These are phyloP conservation scores for Phytophthora litchii DNA, from an alignment of 352 stramenopile species.

Conservation along the genomic window DNA sequence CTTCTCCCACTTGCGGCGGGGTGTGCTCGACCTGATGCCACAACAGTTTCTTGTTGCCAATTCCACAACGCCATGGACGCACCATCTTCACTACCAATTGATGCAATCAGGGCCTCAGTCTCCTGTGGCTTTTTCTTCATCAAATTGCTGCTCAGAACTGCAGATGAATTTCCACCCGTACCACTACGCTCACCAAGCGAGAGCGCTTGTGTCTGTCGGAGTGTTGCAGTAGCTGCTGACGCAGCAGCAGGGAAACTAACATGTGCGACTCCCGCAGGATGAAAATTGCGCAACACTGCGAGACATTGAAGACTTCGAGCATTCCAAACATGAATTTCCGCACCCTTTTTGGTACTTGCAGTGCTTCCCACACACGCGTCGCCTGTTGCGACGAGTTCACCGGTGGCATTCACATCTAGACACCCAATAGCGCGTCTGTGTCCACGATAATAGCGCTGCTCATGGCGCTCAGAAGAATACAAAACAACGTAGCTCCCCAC, in stretches of 20 bases:
- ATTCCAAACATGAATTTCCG: conserved; percentile 81
- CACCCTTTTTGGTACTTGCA: not conserved
- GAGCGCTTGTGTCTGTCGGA: conserved; percentile 39
- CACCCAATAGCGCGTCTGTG: conserved; percentile 67
- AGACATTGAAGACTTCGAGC: conserved; percentile 70
- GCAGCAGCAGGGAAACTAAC: conserved; percentile 62
- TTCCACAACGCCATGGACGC: conserved; percentile 84
- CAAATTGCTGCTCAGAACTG: conserved; percentile 47
- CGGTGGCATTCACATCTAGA: conserved; percentile 59
- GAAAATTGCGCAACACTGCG: conserved; percentile 67
- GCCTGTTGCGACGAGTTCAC: conserved; percentile 72
- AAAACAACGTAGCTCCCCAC: conserved; percentile 80
- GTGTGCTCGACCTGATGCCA: conserved; percentile 62
- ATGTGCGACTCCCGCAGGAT: conserved; percentile 54
- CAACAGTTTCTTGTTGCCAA: conserved; percentile 65
- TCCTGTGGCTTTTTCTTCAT: conserved; percentile 66
- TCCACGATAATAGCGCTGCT: conserved; percentile 76
- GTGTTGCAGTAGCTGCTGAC: conserved; percentile 47
- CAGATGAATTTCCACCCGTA: conserved; percentile 27
- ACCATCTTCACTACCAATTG: conserved; percentile 63
- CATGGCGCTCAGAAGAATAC: conserved; percentile 60
- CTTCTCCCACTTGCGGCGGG: conserved; percentile 23
- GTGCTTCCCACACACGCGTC: conserved; percentile 23
- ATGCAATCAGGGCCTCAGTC: conserved; percentile 62
- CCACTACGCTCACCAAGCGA: conserved; percentile 37